A percentile compares a stretch with the other conserved stretches of the same genome.
Evolutionary conservation across 176 grass and related monocot species (phyloP).

Genomic region (Pharus latifolius): DNA sequence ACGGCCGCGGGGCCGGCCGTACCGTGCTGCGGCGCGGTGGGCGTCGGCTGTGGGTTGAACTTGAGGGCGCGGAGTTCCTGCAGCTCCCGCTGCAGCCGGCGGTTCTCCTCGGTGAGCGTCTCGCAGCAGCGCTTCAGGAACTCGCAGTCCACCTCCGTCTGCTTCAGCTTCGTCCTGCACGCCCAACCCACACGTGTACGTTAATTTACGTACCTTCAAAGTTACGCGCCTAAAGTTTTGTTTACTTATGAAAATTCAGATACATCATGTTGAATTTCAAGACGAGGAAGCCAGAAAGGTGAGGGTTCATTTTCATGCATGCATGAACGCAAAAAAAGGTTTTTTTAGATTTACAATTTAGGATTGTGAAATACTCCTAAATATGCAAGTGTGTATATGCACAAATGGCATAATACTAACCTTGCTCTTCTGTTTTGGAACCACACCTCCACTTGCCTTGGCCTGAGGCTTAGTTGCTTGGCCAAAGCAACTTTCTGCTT

Average conservation of each 20-base stretch:
- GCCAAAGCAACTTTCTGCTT: conserved; percentile 94
- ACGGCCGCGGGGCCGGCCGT: background rate
- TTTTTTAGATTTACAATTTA: background rate
- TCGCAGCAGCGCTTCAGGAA: conserved; percentile 86
- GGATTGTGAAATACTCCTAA: background rate
- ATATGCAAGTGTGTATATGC: background rate
- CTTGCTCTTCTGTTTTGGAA: conserved; percentile 98
- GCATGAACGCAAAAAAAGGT: background rate
- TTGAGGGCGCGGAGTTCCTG: conserved; percentile 68
- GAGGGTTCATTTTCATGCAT: background rate
- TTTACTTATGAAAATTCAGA: too few relatives aligned
- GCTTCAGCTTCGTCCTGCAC: conserved; percentile 94
- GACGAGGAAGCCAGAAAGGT: too few relatives aligned
- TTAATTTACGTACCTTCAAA: too few relatives aligned
- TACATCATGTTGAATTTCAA: too few relatives aligned
- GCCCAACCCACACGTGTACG: background rate
- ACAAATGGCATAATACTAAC: conserved; percentile 15
- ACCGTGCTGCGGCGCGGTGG: background rate
- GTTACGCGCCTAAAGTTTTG: too few relatives aligned
- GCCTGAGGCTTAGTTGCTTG: conserved; percentile 86
- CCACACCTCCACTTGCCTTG: conserved; percentile 98
- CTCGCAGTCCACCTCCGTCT: conserved; percentile 91
- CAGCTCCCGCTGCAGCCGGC: conserved; percentile 71
- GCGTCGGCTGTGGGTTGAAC: conserved; percentile 13
- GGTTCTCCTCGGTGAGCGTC: conserved; percentile 85